These are phyloP conservation scores for Linderniella brevidens DNA, from an alignment of 257 asterid genomes.

Conservation along the genomic window DNA sequence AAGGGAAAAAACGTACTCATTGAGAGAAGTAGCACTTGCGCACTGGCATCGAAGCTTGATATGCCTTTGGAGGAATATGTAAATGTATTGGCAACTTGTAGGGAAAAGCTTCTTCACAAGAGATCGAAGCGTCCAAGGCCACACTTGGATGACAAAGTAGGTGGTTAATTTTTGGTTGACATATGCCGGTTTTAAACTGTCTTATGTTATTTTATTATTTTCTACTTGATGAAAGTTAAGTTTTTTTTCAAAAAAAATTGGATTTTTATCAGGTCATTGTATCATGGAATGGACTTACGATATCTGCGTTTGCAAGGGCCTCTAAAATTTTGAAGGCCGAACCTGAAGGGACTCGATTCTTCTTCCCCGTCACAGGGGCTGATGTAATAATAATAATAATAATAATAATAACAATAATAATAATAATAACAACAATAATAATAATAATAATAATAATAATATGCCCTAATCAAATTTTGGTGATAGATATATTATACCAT, in stretches of 20 bases:
- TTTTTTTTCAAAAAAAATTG: too few relatives aligned
- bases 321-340: slow-evolving; percentile 64
- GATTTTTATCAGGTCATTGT: slow-evolving; percentile 54
- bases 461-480: too few relatives aligned
- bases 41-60: slow-evolving; percentile 55
- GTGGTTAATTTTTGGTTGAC: neutral
- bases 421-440: slow-evolving; percentile 19
- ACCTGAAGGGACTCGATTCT: slow-evolving; percentile 38
- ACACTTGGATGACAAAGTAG: slow-evolving; percentile 85
- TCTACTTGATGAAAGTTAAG: too few relatives aligned
- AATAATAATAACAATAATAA: too few relatives aligned
- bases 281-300: slow-evolving; percentile 90
- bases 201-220: too few relatives aligned
- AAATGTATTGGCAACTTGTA: slow-evolving; percentile 43
- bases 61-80: slow-evolving; percentile 43
- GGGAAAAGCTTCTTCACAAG: slow-evolving; percentile 42
- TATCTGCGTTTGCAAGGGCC: slow-evolving; percentile 85
- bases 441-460: too few relatives aligned
- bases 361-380: slow-evolving; percentile 56
- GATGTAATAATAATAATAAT: slow-evolving; percentile 31
- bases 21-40: slow-evolving; percentile 45
- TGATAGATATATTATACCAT: too few relatives aligned
- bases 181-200: too few relatives aligned
- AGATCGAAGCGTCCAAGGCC: slow-evolving; percentile 70
- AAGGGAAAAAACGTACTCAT: slow-evolving; percentile 75